Evolutionary conservation across 1,284 basidiomycete species (phyloP).

Genomic region (Ceratorhiza oryzae-sativae): DNA sequence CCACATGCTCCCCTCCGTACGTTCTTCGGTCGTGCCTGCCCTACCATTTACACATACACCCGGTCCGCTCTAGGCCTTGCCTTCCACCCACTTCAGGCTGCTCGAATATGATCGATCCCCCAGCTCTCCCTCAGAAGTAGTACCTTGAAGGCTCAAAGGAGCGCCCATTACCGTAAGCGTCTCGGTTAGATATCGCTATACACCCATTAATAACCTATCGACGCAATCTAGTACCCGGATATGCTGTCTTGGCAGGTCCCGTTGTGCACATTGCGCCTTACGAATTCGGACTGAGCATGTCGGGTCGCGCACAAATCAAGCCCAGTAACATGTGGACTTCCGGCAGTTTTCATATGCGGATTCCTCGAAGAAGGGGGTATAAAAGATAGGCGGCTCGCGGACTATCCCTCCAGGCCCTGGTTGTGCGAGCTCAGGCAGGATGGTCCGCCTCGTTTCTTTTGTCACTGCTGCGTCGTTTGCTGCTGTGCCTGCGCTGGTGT

Average conservation of each 20-base stretch:
- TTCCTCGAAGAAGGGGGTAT: background rate
- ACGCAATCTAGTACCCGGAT: background rate
- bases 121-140: background rate
- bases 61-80: background rate
- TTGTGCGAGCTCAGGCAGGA: background rate
- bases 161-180: background rate
- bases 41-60: too few species aligned
- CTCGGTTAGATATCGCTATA: slow-evolving; percentile 6
- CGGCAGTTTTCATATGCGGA: background rate
- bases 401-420: background rate
- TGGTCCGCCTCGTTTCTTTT: slow-evolving; percentile 23
- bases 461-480: slow-evolving; percentile 17
- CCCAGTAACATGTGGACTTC: background rate
- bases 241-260: slow-evolving; percentile 21
- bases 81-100: background rate
- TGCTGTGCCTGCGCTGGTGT: background rate
- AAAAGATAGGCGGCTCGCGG: background rate
- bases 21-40: too few species aligned
- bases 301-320: slow-evolving; percentile 5
- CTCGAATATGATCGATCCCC: background rate
- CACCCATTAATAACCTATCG: background rate
- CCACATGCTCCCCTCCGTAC: background rate
- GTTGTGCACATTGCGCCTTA: slow-evolving; percentile 1
- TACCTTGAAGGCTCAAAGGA: background rate
- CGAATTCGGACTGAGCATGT: background rate